Base-by-base conservation (phyloP, 805 yeast genomes). In the Pichia membranifaciens region DNA sequence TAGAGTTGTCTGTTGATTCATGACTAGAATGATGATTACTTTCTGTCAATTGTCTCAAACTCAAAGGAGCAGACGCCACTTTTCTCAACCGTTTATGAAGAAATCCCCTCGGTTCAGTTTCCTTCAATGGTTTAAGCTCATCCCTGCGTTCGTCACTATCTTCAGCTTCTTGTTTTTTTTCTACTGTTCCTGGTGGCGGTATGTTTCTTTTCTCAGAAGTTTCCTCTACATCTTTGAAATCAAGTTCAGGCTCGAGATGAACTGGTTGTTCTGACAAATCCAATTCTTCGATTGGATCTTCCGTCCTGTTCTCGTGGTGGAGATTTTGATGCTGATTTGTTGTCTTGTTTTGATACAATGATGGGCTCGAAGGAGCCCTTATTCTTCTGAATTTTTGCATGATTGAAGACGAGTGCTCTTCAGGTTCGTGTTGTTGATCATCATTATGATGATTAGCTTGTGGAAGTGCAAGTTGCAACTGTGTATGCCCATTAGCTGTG, bases 41-140 rank as follows among this genome's bases (percentile, higher is more conserved):
- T 8, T 52, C 59, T 12, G 54, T 66, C 16, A 70, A 51, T 45
- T 53, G 67, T 44, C 76, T 72, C 22, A 78, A 58, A 9, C 75
- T 84, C 47, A 84, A 70, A 10, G 96, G 96, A 1, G 93, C 95
- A 0, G 96, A 87, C 0, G 95, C 90, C 1, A 85, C 95, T 51
- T 95, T 72, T 51, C 93, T 70, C 21, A 86, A 66, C 18, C 71
- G 70, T 37, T 69, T 65, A 18, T 68, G 74, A 35, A 73, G 58
- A 1, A 58, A 54, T 20, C 48, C 41, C 2, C 33, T 35, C 9
- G 45, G 23, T 43, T 47, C 50, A 3, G 31, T n/a, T 23, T 45
- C 47, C 22, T 48, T 48, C n/a, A 51, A 39, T n/a, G 54, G 54
- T 37, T 43, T 48, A 7, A 51, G 34, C 21, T 45, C 51, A 35